phyloP scores from a whole-genome alignment of 495 filamentous ascomycete species.

The Tuber umbilicatum region DNA sequence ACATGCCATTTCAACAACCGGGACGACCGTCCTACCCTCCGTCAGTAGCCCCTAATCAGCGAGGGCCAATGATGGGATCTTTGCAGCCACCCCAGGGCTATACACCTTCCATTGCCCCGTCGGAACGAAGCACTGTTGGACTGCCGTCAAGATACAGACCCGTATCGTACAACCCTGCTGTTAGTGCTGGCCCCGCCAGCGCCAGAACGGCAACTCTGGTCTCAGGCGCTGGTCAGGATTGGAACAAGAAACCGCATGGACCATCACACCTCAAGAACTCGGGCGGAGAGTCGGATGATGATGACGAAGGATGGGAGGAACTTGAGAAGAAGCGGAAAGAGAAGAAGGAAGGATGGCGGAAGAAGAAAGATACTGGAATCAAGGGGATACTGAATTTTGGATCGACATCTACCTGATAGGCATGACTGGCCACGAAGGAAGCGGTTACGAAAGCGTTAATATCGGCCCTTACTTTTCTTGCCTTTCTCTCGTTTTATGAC shows the following conservation, averaged over 20 bases:
- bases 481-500: conserved; percentile 31
- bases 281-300: conserved; percentile 32
- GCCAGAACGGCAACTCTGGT: conserved; percentile 50
- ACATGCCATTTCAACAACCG: conserved; percentile 48
- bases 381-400: conserved; percentile 41
- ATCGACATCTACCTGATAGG: conserved; percentile 22
- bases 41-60: conserved; percentile 45
- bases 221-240: conserved; percentile 50
- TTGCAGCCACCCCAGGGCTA: conserved; percentile 48
- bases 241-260: conserved; percentile 46
- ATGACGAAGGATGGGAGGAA: conserved; percentile 40
- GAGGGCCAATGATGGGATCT: conserved; percentile 41
- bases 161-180: conserved; percentile 56
- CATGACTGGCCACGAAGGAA: conserved; percentile 5
- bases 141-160: conserved; percentile 87
- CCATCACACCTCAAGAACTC: conserved; percentile 36
- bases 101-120: conserved; percentile 76
- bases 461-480: conserved; percentile 21
- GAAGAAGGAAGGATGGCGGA: conserved; percentile 41
- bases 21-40: conserved; percentile 50
- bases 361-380: conserved; percentile 38
- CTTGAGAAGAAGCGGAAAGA: conserved; percentile 38
- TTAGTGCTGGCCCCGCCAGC: conserved; percentile 42
- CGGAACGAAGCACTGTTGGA: conserved; percentile 88
- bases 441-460: conserved; percentile 19